A percentile compares a stretch with the other conserved stretches of the same genome.
These are phyloP conservation scores for Nissolia schottii DNA, from an alignment of 306 rosid genomes.

Conservation along the genomic window DNA sequence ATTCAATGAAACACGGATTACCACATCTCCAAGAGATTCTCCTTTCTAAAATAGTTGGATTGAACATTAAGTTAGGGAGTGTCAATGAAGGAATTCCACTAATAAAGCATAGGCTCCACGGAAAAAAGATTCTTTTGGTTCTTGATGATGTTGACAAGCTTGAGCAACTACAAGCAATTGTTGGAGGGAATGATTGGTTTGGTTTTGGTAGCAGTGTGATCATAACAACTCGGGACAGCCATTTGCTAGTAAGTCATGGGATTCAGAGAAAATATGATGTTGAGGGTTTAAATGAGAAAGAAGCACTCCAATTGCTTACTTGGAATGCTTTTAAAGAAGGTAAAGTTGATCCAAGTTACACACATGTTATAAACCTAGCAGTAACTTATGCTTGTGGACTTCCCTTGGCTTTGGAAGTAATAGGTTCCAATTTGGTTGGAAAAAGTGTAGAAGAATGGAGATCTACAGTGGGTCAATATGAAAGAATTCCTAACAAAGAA, in stretches of 20 bases:
- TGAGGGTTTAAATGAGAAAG: neutral
- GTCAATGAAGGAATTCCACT: neutral
- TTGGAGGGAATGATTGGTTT: neutral
- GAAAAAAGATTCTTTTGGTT: neutral
- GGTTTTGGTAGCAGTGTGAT: neutral
- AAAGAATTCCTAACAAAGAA: neutral
- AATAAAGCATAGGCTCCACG: neutral
- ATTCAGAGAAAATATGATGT: neutral
- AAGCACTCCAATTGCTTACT: neutral
- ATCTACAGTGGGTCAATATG: neutral
- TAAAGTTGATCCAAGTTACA: neutral
- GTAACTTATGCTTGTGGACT: neutral
- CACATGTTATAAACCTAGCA: neutral
- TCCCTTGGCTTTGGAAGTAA: neutral
- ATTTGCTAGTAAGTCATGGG: neutral
- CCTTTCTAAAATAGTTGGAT: constrained; percentile 1
- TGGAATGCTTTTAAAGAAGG: neutral
- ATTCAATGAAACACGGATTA: neutral
- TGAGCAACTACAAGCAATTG: neutral
- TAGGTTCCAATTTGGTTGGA: neutral
- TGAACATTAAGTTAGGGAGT: neutral
- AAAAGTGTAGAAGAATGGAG: neutral
- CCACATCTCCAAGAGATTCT: constrained; percentile 19
- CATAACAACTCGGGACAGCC: neutral
- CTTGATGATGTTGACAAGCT: neutral